Conservation (phyloP, 1,139 yeast species). For the Maudiozyma humilis region DNA sequence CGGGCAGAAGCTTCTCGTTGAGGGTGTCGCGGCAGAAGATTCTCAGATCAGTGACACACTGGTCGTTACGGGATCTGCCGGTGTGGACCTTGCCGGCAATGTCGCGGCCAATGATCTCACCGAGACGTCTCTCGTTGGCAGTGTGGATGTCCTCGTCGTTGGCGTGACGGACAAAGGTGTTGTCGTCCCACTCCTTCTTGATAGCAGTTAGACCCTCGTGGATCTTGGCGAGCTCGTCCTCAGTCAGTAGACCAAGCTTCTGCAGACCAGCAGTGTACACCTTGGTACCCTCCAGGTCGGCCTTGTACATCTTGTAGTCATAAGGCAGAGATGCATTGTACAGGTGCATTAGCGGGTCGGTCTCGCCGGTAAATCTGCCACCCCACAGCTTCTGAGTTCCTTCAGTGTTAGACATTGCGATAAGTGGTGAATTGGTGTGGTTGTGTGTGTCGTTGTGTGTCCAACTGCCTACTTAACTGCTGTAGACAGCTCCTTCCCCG, state of each 20-base stretch:
- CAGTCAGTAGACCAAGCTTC: conserved; percentile 65
- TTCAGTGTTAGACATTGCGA: conserved; percentile 32
- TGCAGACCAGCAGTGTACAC: conserved; percentile 84
- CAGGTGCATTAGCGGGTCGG: conserved; percentile 94
- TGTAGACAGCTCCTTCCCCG: too few relatives aligned
- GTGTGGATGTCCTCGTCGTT: conserved; percentile 98
- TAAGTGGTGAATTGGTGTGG: background rate
- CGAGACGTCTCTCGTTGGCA: conserved; percentile 94
- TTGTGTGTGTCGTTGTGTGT: background rate
- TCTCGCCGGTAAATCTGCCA: conserved; percentile 94
- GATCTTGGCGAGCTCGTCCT: conserved; percentile 65
- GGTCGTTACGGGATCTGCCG: conserved; percentile 96
- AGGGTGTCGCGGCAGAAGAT: conserved; percentile 79
- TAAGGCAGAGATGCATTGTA: conserved; percentile 96
- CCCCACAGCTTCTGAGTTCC: conserved; percentile 74
- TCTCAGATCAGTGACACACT: conserved; percentile 97
- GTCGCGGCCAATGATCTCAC: conserved; percentile 86
- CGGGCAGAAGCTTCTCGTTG: conserved; percentile 47
- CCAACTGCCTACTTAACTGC: too few relatives aligned
- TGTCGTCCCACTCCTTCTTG: conserved; percentile 71
- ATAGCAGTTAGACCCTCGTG: conserved; percentile 72
- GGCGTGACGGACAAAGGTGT: conserved; percentile 67
- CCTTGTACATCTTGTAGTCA: conserved; percentile 88
- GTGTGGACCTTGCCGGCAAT: conserved; percentile 98
- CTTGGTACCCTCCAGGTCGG: conserved; percentile 87